Base-by-base conservation (phyloP, 139 green algal species). In the Coelastrella sp. region DNA sequence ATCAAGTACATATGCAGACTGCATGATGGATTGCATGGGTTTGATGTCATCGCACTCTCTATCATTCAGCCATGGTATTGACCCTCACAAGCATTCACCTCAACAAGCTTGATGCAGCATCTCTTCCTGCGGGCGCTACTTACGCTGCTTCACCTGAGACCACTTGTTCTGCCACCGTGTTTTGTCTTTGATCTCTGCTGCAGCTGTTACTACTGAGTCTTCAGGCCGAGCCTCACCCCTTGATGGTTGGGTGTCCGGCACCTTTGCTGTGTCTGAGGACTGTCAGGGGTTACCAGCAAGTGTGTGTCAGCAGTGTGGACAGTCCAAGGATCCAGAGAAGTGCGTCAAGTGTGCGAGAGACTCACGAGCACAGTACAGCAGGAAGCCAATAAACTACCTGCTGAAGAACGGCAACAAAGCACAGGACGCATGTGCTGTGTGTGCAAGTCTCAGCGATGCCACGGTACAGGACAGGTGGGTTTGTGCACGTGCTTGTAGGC, bases 311-410 rank as follows among this genome's bases (percentile, higher is more conserved):
- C 17, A 35, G 27, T 82, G 75, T 27, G 35, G 51, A 5, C 27
- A 30, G 5, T 53, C 34, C 38, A 69, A 82, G 27, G 13, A 82
- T 32, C 75, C 75, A 32, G 75, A 23, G 9, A 68, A 38, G 8
- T 82, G 75, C 50, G 23, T 82, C 1, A 50, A 50, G 23, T 82
- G 75, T 68, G 75, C 75, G 7, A 82, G 50, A 35, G 75, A 68
- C 30, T 4, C 35, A 0, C 19, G 53, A 17, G 32, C 37, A 19
- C 75, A 82, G 75, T 69, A 50, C 51, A 68, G 53, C 50, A 69
- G 37, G 3, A 82, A 82, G 51, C 75, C 75, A n/a, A 51, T 82
- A 32, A 68, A 82, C 34, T 82, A 82, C 75, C 21, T 82, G 21
- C 69, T 82, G 50, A 82, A 62, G 5, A 69, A 82, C 7, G 75